Base-by-base conservation (phyloP, 2,329 filamentous ascomycete genomes). In the Trichoderma asperellum region DNA sequence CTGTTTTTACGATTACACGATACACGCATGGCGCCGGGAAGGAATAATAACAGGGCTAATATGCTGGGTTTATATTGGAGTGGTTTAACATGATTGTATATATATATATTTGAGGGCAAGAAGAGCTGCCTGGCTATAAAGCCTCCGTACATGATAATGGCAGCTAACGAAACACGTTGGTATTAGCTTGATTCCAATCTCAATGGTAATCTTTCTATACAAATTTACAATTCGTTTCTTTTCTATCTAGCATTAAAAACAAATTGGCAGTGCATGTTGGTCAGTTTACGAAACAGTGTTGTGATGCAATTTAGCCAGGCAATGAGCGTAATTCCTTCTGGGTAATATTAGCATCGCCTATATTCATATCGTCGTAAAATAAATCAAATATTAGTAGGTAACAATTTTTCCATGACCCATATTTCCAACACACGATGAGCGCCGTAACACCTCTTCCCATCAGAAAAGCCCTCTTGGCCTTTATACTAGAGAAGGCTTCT, bases 401-500 rank as follows among this genome's bases (percentile, higher is more conserved):
- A 21, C 18, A 37, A 21, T 14, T 16, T 32, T 63, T 35, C 18
- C 29, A 18, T 16, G 3, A 8, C 18, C 29, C 63, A 24, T 24
- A 49, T 52, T 24, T 18, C 16, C 24, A 34, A 43, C 21, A 34
- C 12, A 12, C 29, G 4, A 11, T 14, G 6, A 29, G 10, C 18
- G 3, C 21, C 21, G 4, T 8, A 24, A 16, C 11, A 6, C 4
- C 27, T 6, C 24, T 27, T 43, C 2, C 12, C 2, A 21, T 43
- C 32, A 35, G 11, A 43, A 4, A 43, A 43, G 16, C 29, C 53
- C 47, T 12, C 7, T 35, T 12, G 16, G 2, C 8, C 14, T 29
- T 72, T 76, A 89, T 5, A 88, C 85, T 21, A 90, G 75, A 0
- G 86, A 83, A 18, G 86, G 83, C 81, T 94, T 95, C 85, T 93